Evolutionary conservation across 176 grass and related monocot genomes (phyloP), one percentile per base, ranked within the genome.

Genomic region (Puya raimondii): DNA sequence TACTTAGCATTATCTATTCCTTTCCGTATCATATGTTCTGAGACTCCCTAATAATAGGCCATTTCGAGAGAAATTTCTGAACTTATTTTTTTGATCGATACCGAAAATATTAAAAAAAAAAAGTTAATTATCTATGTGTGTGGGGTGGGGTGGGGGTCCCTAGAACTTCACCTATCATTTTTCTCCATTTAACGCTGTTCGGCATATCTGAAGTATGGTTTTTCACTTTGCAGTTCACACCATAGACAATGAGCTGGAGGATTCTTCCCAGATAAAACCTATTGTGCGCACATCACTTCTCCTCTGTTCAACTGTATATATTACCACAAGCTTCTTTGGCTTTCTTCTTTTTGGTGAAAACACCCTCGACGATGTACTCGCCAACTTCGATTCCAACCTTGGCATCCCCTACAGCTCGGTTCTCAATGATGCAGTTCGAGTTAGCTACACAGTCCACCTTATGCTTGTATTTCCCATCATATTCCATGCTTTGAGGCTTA

Each of bases 401-500:
- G 86, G 86, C 26, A 97, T 97, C 49, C 84, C 93, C 15, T 97
- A 97, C 71, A 92, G 88, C 81, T 87, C 84, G 9, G 49, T 92
- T 63, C 73, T 97, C 23, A 85, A 85, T 21, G 89, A 92, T 74
- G 79, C 89, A 10, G 93, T 97, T 52, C 81, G 93, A 83, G 86
- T 97, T 68, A 90, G 88, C 84, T 97, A 97, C 64, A 79, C 84
- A 51, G 53, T 87, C 29, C 93, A 97, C 72, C 88, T 97, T 47
- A 97, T 97, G 93, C 86, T 97, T 3, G 93, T 97, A 47, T 97
- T 92, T 79, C 93, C 93, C 61, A 97, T 97, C 78, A 97, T 97
- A 79, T 97, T 97, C 78, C 88, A 92, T 9, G 93, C 93, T 16
- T 65, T 97, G 84, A 75, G 93, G 52, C 84, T 97, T 51, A 97